These are phyloP conservation scores for Tetrahymena malaccensis DNA, from an alignment of 73 alveolate genomes.

Conservation along the genomic window DNA sequence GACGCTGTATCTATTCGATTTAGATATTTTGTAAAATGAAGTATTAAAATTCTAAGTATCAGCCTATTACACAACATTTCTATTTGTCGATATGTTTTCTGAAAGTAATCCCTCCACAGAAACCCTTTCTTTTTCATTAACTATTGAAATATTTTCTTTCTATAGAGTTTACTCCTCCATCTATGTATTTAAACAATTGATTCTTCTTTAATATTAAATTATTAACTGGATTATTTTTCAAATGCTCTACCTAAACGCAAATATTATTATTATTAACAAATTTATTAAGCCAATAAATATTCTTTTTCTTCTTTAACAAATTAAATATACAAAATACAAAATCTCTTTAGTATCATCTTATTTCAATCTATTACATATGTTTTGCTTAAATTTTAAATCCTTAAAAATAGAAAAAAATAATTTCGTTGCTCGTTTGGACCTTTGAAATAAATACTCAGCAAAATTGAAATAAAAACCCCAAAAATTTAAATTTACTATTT, in stretches of 20 bases:
- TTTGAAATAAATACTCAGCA: too few species aligned
- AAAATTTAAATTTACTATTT: too few species aligned
- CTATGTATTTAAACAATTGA: neutral
- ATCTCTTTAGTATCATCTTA: too few species aligned
- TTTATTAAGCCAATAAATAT: too few species aligned
- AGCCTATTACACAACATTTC: neutral
- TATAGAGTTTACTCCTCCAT: neutral
- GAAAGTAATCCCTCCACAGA: neutral
- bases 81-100: neutral
- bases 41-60: neutral
- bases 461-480: too few species aligned
- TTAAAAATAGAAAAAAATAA: too few species aligned
- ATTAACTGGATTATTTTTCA: neutral
- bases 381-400: too few species aligned
- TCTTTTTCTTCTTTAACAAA: too few species aligned
- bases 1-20: neutral
- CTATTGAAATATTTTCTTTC: neutral
- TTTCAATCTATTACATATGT: too few species aligned
- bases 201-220: neutral
- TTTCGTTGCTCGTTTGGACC: too few species aligned
- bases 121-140: neutral
- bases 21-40: neutral
- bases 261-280: too few species aligned
- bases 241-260: neutral
- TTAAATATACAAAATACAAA: too few species aligned